Evolutionary conservation across 768 basidiomycete species (phyloP), one percentile per base, ranked within the genome.

Genomic region (Glaciozyma martinii): DNA sequence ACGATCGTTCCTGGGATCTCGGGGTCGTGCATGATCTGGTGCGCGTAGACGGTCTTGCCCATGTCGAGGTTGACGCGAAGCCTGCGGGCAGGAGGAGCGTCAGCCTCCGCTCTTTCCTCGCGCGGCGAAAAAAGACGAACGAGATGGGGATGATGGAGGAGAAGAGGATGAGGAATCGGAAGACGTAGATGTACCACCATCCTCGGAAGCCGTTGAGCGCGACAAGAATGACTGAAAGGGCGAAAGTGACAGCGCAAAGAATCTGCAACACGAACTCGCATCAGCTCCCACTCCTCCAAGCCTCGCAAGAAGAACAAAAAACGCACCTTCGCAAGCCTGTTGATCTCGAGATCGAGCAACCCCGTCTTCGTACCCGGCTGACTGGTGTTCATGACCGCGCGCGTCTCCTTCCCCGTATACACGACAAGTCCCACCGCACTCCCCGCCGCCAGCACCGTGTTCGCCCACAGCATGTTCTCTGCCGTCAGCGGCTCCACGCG

Each of bases 71-170:
- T 99, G 60, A 99, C 94, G n/a, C 95, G 88, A 61, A 99, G 80
- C 81, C 93, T 97, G 75, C 9, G 19, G 1, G 18, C 0, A n/a
- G n/a, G n/a, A n/a, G n/a, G n/a, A 21, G 42, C 15, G 25, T 27
- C 7, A 56, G 54, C 15, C 27, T 8, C 3, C 15, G 52, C 27
- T 27, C 9, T 13, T 13, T 13, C 43, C 7, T 10, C 21, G 0
- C 29, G 25, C n/a, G 18, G 46, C 40, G 0, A 18, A 13, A 40
- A 53, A 47, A 21, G 12, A 76, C 86, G 61, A 57, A 90, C 94
- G 91, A 94, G 78, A 99, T 99, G 30, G 95, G 94, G 74, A 99
- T 98, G 76, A 99, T 99, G 33, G 91, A 94, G 56, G 94, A 97
- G 78, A 98, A 99, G 27, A 99, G 81, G 74, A 99, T 98, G 60